Base-by-base conservation (phyloP, 2,329 filamentous ascomycete species). In the Exophiala bonariae region DNA sequence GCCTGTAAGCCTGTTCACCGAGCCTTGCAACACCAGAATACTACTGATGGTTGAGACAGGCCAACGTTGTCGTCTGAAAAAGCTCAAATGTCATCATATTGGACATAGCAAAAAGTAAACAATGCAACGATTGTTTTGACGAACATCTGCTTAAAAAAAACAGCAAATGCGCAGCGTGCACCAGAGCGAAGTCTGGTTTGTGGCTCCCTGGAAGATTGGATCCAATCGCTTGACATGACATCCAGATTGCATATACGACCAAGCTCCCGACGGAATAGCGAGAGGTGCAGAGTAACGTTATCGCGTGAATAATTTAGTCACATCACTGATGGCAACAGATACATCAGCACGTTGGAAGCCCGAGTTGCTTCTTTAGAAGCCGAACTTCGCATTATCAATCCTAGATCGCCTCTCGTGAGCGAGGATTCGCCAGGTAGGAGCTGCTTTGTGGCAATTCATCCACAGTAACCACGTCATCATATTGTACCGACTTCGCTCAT, bases 181-280 rank as follows among this genome's bases (percentile, higher is more conserved):
- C 32, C 14, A 52, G 32, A 31, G 13, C 52, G 2, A 20, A 33
- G 33, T 53, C 41, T 37, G 55, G 55, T 52, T 56, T 37, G 20
- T 23, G 16, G 13, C 13, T 26, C 20, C 4, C 10, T 22, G 9
- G 18, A 26, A 13, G n/a, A 26, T 38, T 8, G 19, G 43, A 7
- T 48, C 16, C 4, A 16, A 14, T 35, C 28, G n/a, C n/a, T n/a
- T 14, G 19, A 23, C 7, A 26, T n/a, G 13, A 22, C 18, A 22
- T 35, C 19, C 22, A 52, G 54, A 56, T 38, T 56, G 54, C n/a
- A 13, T 44, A 9, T 54, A 52, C 41, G 54, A 56, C 49, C 41
- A 30, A 18, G 47, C 51, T 38, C 48, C 54, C 3, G 54, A 56
- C 42, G 50, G 50, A 20, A 37, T 54, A 8, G 44, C 53, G 4